phyloP scores from a whole-genome alignment of 139 green algal species.

The Chlamydomonas sphaeroides region DNA sequence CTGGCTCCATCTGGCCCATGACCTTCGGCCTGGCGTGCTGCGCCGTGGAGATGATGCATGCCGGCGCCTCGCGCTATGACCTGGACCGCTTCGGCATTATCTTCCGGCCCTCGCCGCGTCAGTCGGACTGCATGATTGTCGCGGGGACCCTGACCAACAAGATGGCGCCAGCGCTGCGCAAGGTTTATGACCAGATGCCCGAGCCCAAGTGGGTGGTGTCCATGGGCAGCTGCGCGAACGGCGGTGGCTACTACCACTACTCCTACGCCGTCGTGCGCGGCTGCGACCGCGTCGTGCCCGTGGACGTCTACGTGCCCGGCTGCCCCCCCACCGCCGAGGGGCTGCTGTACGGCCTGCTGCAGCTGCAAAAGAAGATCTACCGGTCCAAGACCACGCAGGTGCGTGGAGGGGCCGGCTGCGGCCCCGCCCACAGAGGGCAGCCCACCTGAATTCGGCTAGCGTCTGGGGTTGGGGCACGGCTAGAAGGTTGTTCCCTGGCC shows the following conservation, averaged over 20 bases:
- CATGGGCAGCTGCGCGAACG: conserved; percentile 97
- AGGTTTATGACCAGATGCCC: conserved; percentile 97
- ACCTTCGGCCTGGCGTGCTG: conserved; percentile 97
- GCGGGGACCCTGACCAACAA: conserved; percentile 98
- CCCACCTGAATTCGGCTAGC: neutral
- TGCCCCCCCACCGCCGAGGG: conserved; percentile 97
- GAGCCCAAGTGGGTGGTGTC: conserved; percentile 97
- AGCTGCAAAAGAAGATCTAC: conserved; percentile 64
- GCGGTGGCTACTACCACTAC: conserved; percentile 98
- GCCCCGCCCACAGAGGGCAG: neutral
- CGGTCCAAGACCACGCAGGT: conserved; percentile 43
- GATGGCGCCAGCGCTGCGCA: conserved; percentile 96
- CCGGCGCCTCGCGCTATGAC: conserved; percentile 60
- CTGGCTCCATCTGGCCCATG: conserved; percentile 96
- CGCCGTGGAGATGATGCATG: conserved; percentile 98
- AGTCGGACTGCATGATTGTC: conserved; percentile 98
- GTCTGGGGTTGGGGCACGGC: neutral
- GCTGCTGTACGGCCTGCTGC: conserved; percentile 94
- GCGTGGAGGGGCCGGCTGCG: neutral
- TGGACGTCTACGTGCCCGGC: conserved; percentile 97
- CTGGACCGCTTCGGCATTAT: conserved; percentile 95
- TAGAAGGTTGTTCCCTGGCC: neutral
- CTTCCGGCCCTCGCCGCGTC: conserved; percentile 91
- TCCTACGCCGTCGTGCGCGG: conserved; percentile 95
- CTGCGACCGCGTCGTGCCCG: conserved; percentile 95